Evolutionary conservation across 73 alveolate genomes (phyloP).

Genomic region (Paramecium sexaurelia): DNA sequence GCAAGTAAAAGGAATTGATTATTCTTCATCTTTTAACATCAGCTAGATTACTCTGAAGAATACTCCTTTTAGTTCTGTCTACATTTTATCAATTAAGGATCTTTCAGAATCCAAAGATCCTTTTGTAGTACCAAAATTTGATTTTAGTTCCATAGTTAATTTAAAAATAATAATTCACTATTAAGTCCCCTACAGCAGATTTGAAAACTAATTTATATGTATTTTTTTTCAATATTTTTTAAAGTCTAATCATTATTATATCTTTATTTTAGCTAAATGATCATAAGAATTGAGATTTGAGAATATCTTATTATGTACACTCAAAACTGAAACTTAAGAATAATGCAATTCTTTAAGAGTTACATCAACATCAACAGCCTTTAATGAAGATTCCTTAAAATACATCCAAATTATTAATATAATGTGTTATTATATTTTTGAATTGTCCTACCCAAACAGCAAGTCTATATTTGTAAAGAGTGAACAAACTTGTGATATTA

Average conservation of each 20-base stretch:
- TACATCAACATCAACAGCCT: no score
- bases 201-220: neutral
- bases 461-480: no score
- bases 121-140: conserved; percentile 45
- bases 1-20: neutral
- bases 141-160: conserved; percentile 42
- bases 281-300: neutral
- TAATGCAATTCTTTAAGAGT: no score
- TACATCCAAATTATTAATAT: no score
- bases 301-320: conserved; percentile 35
- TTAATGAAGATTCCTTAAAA: no score
- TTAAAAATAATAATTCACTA: neutral
- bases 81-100: conserved; percentile 20
- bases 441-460: no score
- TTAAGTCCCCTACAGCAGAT: conserved; percentile 5
- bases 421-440: no score
- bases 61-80: neutral
- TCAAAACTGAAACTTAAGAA: conserved; percentile 28
- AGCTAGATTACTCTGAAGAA: conserved; percentile 20
- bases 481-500: no score
- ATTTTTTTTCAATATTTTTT: conserved; percentile 16
- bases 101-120: conserved; percentile 32
- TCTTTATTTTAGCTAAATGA: conserved; percentile 57
- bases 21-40: conserved; percentile 47
- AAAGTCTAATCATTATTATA: conserved; percentile 58